A percentile compares a stretch with the other conserved stretches of the same genome.
phyloP scores from a whole-genome alignment of 257 asterid species.

The Ophiorrhiza pumila region DNA sequence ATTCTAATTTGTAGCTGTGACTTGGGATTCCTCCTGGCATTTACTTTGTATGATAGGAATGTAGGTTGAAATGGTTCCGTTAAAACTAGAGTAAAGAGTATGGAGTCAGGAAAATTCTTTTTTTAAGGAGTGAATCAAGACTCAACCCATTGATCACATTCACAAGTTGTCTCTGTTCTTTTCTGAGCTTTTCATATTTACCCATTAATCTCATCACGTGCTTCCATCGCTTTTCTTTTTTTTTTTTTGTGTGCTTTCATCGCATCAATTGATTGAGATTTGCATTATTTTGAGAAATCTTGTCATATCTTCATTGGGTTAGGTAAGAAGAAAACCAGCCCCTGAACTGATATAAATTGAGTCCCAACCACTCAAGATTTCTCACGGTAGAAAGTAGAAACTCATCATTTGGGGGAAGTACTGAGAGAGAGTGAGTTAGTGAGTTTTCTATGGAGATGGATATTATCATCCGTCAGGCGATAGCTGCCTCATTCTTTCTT shows the following conservation, averaged over 20 bases:
- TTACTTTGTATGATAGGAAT: no score
- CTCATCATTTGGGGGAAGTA: no score
- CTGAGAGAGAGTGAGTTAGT: neutral
- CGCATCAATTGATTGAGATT: neutral
- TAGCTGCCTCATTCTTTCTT: neutral
- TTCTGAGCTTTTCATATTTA: neutral
- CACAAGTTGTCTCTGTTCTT: neutral
- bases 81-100: no score
- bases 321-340: neutral
- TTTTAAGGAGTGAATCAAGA: no score
- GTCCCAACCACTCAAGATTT: neutral
- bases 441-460: constrained; percentile 8
- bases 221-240: no score
- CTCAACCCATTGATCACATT: neutral
- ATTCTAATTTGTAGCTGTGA: no score
- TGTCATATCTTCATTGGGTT: no score
- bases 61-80: no score
- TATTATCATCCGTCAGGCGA: neutral
- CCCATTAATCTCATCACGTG: neutral
- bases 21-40: no score
- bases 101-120: no score
- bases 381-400: neutral
- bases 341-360: neutral
- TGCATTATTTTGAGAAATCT: no score
- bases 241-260: no score